These are phyloP conservation scores for Barnettozyma botsteinii DNA, from an alignment of 805 yeast genomes.

Conservation along the genomic window DNA sequence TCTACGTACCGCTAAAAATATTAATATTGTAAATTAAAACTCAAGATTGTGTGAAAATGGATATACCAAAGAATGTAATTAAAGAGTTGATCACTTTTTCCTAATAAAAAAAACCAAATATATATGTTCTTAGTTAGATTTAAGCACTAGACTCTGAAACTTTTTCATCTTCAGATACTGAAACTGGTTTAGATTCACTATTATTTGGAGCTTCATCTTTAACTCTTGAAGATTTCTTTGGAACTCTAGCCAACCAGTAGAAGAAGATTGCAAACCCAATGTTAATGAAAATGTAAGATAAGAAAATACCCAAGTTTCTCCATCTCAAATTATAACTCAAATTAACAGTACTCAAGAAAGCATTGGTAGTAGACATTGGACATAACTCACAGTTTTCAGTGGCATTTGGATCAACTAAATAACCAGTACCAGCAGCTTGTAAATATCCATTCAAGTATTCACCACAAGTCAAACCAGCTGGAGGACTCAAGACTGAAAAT, in stretches of 20 bases:
- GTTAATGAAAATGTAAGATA: slow-evolving; percentile 36
- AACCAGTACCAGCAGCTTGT: slow-evolving; percentile 22
- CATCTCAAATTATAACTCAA: slow-evolving; percentile 43
- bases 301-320: slow-evolving; percentile 58
- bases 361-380: slow-evolving; percentile 49
- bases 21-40: too few species aligned
- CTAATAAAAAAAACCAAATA: too few species aligned
- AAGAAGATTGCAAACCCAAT: slow-evolving; percentile 35
- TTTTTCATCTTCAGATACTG: slow-evolving; percentile 23
- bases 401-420: slow-evolving; percentile 15
- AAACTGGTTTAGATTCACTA: background rate
- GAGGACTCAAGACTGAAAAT: slow-evolving; percentile 42
- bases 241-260: slow-evolving; percentile 65
- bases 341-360: slow-evolving; percentile 42
- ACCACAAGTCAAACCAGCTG: slow-evolving; percentile 53
- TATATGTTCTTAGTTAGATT: background rate
- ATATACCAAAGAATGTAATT: too few species aligned
- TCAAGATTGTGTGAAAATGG: too few species aligned
- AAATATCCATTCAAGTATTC: slow-evolving; percentile 39
- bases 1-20: background rate
- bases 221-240: slow-evolving; percentile 44
- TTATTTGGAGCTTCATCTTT: slow-evolving; percentile 12
- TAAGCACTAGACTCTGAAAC: slow-evolving; percentile 30
- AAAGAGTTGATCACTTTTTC: too few species aligned
- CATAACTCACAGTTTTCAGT: slow-evolving; percentile 59